phyloP scores from a whole-genome alignment of 2,329 filamentous ascomycete species.

The Colletotrichum tanaceti region DNA sequence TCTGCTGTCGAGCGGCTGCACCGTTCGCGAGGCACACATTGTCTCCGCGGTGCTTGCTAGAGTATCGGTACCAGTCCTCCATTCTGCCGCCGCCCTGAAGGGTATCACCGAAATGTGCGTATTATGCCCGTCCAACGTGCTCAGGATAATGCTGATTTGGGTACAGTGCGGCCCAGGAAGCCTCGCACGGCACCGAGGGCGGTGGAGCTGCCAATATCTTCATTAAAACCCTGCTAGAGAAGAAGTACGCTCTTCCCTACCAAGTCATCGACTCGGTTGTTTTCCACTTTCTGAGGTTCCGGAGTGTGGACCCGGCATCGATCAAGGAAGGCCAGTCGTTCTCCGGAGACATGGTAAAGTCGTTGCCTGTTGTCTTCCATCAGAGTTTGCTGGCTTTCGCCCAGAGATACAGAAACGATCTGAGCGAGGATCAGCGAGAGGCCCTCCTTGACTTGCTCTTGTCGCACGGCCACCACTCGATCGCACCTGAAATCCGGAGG shows the following conservation, averaged over 20 bases:
- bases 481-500: constrained; percentile 89
- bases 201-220: constrained; percentile 95
- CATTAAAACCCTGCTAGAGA: constrained; percentile 91
- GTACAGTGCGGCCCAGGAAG: constrained; percentile 79
- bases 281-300: constrained; percentile 95
- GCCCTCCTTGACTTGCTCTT: constrained; percentile 88
- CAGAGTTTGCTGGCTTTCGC: constrained; percentile 93
- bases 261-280: constrained; percentile 95
- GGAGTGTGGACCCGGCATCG: constrained; percentile 72
- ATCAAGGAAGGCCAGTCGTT: constrained; percentile 62
- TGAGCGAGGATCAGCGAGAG: constrained; percentile 94
- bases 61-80: constrained; percentile 88
- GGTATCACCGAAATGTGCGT: constrained; percentile 84
- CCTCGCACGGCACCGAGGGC: constrained; percentile 82
- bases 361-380: constrained; percentile 95
- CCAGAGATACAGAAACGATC: constrained; percentile 93
- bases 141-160: constrained; percentile 7
- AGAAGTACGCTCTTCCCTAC: constrained; percentile 95
- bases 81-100: constrained; percentile 91
- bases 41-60: constrained; percentile 86
- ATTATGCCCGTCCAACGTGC: too few relatives aligned
- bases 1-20: constrained; percentile 86
- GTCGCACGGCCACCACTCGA: constrained; percentile 84
- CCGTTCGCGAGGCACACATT: constrained; percentile 90
- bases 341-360: constrained; percentile 63